Evolutionary conservation across 2,329 filamentous ascomycete species (phyloP).

Genomic region (Epichloe coenophiala): DNA sequence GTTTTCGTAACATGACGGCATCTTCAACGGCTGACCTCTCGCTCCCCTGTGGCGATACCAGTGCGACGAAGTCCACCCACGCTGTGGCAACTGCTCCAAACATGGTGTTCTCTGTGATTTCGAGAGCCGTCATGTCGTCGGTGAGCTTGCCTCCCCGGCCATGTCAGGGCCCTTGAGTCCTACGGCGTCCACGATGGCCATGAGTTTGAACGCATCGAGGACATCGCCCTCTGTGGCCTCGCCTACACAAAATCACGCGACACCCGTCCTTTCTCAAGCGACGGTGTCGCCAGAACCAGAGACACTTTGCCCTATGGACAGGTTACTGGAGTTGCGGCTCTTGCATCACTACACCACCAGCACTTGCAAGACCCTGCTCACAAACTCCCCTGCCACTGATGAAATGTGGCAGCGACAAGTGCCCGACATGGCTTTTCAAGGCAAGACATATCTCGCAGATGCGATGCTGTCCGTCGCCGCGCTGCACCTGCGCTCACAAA

Average conservation of each 20-base stretch:
- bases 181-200: slow-evolving; percentile 8
- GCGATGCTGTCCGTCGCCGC: slow-evolving; percentile 51
- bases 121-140: slow-evolving; percentile 35
- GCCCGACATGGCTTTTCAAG: slow-evolving; percentile 46
- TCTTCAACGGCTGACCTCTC: background rate
- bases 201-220: background rate
- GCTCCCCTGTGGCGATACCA: slow-evolving; percentile 12
- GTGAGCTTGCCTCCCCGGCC: slow-evolving; percentile 27
- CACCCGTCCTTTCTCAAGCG: slow-evolving; percentile 9
- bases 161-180: slow-evolving; percentile 8
- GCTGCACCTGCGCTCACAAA: slow-evolving; percentile 43
- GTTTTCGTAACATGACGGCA: background rate
- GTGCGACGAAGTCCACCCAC: slow-evolving; percentile 54
- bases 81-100: slow-evolving; percentile 53
- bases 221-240: slow-evolving; percentile 14
- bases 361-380: slow-evolving; percentile 46
- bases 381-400: slow-evolving; percentile 35
- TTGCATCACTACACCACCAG: slow-evolving; percentile 51
- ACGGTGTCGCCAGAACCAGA: slow-evolving; percentile 12
- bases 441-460: slow-evolving; percentile 45
- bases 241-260: slow-evolving; percentile 21
- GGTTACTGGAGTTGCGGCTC: slow-evolving; percentile 46
- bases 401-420: slow-evolving; percentile 47
- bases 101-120: slow-evolving; percentile 56
- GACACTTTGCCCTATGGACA: slow-evolving; percentile 24